Percentiles rank a stretch among this genome's conserved stretches.
These are phyloP conservation scores for Suhomyces atakaporum DNA, from an alignment of 1,139 yeast species.

Conservation along the genomic window DNA sequence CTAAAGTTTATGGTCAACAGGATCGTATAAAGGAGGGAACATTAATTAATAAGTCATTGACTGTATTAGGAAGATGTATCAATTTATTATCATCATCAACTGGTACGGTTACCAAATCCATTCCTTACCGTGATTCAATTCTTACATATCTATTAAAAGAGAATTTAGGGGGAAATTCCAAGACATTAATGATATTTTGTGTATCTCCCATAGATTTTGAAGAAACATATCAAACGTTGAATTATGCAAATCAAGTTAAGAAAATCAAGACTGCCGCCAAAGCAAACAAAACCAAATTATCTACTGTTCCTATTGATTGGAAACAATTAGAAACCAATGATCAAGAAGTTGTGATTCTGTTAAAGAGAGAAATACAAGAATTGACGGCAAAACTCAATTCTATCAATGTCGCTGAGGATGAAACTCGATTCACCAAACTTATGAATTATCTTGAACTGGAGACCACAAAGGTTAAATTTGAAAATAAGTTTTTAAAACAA, in stretches of 20 bases:
- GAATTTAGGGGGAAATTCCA: constrained; percentile 72
- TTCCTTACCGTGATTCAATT: constrained; percentile 74
- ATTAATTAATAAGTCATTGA: constrained; percentile 71
- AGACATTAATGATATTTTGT: constrained; percentile 76
- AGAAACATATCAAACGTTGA: constrained; percentile 69
- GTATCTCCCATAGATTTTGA: constrained; percentile 75
- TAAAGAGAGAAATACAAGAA: constrained; percentile 33
- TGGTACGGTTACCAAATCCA: constrained; percentile 18
- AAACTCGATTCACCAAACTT: constrained; percentile 26
- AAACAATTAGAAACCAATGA: constrained; percentile 29
- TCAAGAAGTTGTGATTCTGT: constrained; percentile 30
- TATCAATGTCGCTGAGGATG: constrained; percentile 4
- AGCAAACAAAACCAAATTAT: constrained; percentile 41
- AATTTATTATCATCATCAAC: constrained; percentile 48
- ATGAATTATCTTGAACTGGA: constrained; percentile 37
- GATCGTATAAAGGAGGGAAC: constrained; percentile 72
- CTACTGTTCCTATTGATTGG: constrained; percentile 35
- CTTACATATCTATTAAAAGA: constrained; percentile 74
- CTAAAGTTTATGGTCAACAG: constrained; percentile 61
- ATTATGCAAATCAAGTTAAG: constrained; percentile 77
- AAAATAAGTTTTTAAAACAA: constrained; percentile 34
- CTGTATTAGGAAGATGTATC: constrained; percentile 76
- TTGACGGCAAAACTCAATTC: constrained; percentile 30
- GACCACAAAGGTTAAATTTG: constrained; percentile 32
- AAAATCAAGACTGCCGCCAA: constrained; percentile 63